phyloP scores from a whole-genome alignment of 495 filamentous ascomycete species.

The Penicillium taxi region DNA sequence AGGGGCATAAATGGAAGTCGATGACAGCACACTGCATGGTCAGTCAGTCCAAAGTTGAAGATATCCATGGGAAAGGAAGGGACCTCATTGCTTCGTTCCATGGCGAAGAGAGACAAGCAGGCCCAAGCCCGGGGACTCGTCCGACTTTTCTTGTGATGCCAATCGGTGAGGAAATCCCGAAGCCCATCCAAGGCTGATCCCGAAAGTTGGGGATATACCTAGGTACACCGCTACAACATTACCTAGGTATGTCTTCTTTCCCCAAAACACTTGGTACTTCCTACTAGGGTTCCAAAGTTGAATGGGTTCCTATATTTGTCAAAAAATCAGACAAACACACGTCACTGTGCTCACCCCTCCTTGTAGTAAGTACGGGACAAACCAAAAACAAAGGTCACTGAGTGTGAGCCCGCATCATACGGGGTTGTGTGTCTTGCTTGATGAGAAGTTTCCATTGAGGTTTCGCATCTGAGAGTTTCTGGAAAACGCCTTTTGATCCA shows the following conservation, averaged over 20 bases:
- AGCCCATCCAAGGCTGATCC: constrained; percentile 1
- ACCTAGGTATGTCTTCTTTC: too few relatives aligned
- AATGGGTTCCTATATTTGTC: not conserved
- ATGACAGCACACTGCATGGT: constrained; percentile 17
- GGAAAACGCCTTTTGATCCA: constrained; percentile 17
- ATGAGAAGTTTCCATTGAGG: constrained; percentile 4
- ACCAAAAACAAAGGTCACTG: constrained; percentile 7
- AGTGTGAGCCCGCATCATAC: constrained; percentile 8
- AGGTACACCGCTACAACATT: not conserved
- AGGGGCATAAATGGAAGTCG: constrained; percentile 10
- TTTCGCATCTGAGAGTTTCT: constrained; percentile 10
- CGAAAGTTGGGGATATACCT: constrained; percentile 7
- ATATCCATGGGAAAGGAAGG: constrained; percentile 7
- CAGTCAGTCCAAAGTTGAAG: constrained; percentile 21
- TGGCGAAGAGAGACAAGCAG: constrained; percentile 14
- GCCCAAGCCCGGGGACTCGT: constrained; percentile 12
- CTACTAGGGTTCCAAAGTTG: too few relatives aligned
- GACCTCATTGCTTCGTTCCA: constrained; percentile 1
- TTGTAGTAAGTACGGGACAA: constrained; percentile 2
- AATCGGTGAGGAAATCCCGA: constrained; percentile 6
- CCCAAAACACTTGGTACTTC: too few relatives aligned
- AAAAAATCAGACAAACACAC: constrained; percentile 8
- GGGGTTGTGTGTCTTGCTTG: constrained; percentile 13
- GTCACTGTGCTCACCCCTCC: constrained; percentile 7
- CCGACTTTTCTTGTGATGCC: constrained; percentile 17